Percentiles rank a stretch among this genome's conserved stretches.
phyloP scores from a whole-genome alignment of 2,329 filamentous ascomycete species.

The Nemania bipapillata region DNA sequence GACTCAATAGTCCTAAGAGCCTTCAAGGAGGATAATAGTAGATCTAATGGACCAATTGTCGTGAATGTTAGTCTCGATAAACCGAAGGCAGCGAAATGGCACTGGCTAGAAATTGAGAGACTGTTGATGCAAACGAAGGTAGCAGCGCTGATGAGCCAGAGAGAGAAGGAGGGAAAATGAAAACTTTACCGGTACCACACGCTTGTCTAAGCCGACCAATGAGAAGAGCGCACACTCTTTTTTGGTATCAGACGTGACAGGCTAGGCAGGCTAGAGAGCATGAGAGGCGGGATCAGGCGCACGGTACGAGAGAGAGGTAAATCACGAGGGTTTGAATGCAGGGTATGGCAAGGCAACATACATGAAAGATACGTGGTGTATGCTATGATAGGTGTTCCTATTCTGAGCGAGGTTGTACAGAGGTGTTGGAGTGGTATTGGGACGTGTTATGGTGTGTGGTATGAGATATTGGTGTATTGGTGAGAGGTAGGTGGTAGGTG shows the following conservation, averaged over 20 bases:
- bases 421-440: constrained; percentile 6
- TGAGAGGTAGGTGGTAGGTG: too few species aligned
- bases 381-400: constrained; percentile 14
- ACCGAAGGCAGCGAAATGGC: neutral
- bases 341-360: constrained; percentile 29
- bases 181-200: constrained; percentile 36
- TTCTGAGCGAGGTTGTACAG: constrained; percentile 7
- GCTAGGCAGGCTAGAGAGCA: neutral
- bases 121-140: constrained; percentile 17
- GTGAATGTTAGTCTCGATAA: constrained; percentile 24
- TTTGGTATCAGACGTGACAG: constrained; percentile 24
- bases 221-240: constrained; percentile 30
- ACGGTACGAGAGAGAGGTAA: constrained; percentile 26
- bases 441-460: neutral
- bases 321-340: constrained; percentile 32
- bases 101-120: constrained; percentile 8
- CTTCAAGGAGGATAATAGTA: constrained; percentile 1
- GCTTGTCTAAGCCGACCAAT: constrained; percentile 31
- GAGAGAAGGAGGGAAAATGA: constrained; percentile 28
- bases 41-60: constrained; percentile 18
- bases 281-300: constrained; percentile 19
- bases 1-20: constrained; percentile 12
- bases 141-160: constrained; percentile 9
- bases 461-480: constrained; percentile 11
- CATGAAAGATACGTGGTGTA: constrained; percentile 11